Evolutionary conservation across 2,329 filamentous ascomycete genomes (phyloP), one percentile per base, ranked within the genome.

Genomic region (Pezicula neosporulosa): DNA sequence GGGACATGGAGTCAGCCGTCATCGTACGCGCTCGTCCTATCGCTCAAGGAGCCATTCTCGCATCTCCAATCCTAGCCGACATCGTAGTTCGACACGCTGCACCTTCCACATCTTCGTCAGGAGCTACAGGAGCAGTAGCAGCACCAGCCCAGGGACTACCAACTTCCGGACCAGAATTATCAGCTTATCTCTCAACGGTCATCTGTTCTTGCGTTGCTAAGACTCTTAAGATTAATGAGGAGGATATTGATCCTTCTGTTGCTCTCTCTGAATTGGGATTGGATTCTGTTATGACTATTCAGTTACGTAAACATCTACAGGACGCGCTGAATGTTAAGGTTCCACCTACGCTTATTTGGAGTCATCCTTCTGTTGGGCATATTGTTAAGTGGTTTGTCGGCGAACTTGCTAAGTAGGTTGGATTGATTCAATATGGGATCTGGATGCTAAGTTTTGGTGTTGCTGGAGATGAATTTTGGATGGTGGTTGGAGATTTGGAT

Each of bases 321-420:
- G 73, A 74, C 46, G 63, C 72, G 33, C 43, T 78, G 0, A 57
- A 72, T 0, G 61, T 72, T 0, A 71, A 78, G 43, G 67, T 79
- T 2, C 71, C 75, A 0, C 70, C 68, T 7, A 73, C 70, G 4
- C 55, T 74, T 47, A 66, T 63, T 1, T 74, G 72, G 72, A 70
- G 61, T 46, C 62, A 67, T 53, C 72, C 71, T 2, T 73, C 72
- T n/a, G 65, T 72, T 1, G 56, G 50, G 3, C 66, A 68, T 56
- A 49, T 74, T 41, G 64, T 69, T 1, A 59, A 59, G n/a, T 72
- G 68, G 68, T 70, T 70, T 48, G 56, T 52, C 15, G 59, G 55
- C 19, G 62, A 68, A 50, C 64, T 33, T 3, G 30, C 9, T 13
- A 33, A 33, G 30, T 10, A 33, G 30, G 3, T 10, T n/a, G n/a